Base-by-base conservation (phyloP, 306 rosid species). In the Pterocarpus santalinus region DNA sequence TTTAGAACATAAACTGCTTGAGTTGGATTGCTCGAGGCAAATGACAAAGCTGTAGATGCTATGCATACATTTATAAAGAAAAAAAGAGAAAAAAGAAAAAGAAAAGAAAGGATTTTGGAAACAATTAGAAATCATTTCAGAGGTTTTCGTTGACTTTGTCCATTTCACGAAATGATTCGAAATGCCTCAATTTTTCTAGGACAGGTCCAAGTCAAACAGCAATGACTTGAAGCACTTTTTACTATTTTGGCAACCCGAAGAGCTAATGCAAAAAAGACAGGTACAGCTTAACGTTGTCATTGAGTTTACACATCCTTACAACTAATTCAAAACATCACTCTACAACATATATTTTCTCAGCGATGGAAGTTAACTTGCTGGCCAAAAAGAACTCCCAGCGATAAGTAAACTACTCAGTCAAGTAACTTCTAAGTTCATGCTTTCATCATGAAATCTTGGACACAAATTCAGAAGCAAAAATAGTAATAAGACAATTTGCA, bases 401-500 rank as follows among this genome's bases (percentile, higher is more conserved):
- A 68, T 57, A 53, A 38, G 49, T 28, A 77, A 61, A 43, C 62
- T 65, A 63, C 39, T n/a, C 75, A 55, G 11, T 80, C 47, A 53
- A 64, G 57, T 53, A 41, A 81, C 34, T 65, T 73, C 57, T 30
- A 57, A 67, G 62, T 46, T 65, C 66, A 74, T 56, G 75, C 55
- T 56, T 66, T n/a, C 55, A 65, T 33, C 16, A 22, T 39, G 28
- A 22, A 22, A 44, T 35, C 47, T 38, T 61, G 77, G 47, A 38
- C 53, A 14, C 10, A 47, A 11, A 17, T 47, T 75, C 41, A 36
- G 16, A 76, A 60, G 77, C 12, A 76, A 62, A 81, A 36, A 36
- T 69, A 49, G 44, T 9, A 51, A 15, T 36, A 65, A 22, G 28
- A 52, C 73, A 61, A 63, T 36, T 62, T 5, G 47, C 60, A 62